These are phyloP conservation scores for Colletotrichum sp. DNA, from an alignment of 2,329 filamentous ascomycete species.

Conservation along the genomic window DNA sequence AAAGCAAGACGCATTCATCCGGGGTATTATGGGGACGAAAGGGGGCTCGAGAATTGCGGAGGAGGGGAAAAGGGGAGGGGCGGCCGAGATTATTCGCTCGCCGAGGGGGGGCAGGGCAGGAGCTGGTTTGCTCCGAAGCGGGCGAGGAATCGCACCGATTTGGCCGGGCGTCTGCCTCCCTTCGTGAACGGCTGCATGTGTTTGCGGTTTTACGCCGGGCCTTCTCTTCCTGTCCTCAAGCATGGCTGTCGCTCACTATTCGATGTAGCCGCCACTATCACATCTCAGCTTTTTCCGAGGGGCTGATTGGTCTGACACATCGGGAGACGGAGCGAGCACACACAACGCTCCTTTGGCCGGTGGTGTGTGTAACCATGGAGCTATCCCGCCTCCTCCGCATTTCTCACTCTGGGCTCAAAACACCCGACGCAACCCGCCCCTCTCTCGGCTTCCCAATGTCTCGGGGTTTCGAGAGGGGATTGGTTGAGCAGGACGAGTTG, in stretches of 20 bases:
- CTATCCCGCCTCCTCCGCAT: background rate
- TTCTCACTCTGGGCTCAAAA: background rate
- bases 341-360: background rate
- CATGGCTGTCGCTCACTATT: background rate
- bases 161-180: background rate
- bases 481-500: background rate
- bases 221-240: background rate
- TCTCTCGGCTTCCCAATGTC: background rate
- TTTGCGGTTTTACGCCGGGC: background rate
- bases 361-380: background rate
- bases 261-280: background rate
- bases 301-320: conserved; percentile 12
- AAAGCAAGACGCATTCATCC: background rate
- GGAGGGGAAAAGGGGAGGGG: background rate
- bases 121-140: background rate
- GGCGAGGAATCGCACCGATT: conserved; percentile 20
- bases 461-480: background rate
- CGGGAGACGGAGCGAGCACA: background rate
- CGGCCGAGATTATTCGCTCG: background rate
- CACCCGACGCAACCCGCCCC: conserved; percentile 18
- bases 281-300: background rate
- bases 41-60: conserved; percentile 1
- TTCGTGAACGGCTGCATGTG: background rate
- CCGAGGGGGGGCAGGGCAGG: background rate
- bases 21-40: conserved; percentile 7